These are phyloP conservation scores for Colletotrichum shisoi DNA, from an alignment of 2,329 filamentous ascomycete genomes.

Conservation along the genomic window DNA sequence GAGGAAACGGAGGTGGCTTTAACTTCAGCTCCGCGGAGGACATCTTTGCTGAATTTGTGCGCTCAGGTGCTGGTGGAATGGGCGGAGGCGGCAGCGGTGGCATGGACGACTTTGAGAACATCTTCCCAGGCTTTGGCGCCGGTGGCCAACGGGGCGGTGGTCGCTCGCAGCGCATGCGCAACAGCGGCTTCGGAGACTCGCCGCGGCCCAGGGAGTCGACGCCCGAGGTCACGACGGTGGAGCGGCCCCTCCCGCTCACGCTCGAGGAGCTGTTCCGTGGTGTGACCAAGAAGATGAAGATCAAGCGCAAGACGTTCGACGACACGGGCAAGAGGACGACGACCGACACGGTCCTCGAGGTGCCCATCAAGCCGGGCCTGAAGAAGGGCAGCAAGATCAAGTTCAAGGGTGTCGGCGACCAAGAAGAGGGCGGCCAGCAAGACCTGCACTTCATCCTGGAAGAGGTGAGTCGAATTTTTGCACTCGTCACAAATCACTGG, in stretches of 20 bases:
- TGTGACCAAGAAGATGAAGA: constrained; percentile 95
- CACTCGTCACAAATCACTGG: not conserved
- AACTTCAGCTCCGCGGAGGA: constrained; percentile 82
- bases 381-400: constrained; percentile 99
- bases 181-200: constrained; percentile 45
- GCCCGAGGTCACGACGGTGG: constrained; percentile 89
- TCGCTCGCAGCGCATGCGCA: constrained; percentile 54
- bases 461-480: constrained; percentile 71
- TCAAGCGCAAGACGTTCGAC: constrained; percentile 96
- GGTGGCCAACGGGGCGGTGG: constrained; percentile 50
- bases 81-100: constrained; percentile 51
- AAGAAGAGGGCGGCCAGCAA: constrained; percentile 94
- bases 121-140: constrained; percentile 62
- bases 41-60: constrained; percentile 86
- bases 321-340: constrained; percentile 81
- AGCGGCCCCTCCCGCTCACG: constrained; percentile 79
- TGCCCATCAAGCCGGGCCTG: constrained; percentile 92
- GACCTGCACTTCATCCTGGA: constrained; percentile 94
- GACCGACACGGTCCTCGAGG: constrained; percentile 89
- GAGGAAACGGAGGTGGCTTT: constrained; percentile 68
- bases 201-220: constrained; percentile 60
- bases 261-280: constrained; percentile 90
- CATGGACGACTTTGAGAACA: constrained; percentile 60
- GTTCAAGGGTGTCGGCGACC: constrained; percentile 96
- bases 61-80: constrained; percentile 59